These are phyloP conservation scores for Entomophthora muscae DNA, from an alignment of 371 early-diverging fungal genomes.

Conservation along the genomic window DNA sequence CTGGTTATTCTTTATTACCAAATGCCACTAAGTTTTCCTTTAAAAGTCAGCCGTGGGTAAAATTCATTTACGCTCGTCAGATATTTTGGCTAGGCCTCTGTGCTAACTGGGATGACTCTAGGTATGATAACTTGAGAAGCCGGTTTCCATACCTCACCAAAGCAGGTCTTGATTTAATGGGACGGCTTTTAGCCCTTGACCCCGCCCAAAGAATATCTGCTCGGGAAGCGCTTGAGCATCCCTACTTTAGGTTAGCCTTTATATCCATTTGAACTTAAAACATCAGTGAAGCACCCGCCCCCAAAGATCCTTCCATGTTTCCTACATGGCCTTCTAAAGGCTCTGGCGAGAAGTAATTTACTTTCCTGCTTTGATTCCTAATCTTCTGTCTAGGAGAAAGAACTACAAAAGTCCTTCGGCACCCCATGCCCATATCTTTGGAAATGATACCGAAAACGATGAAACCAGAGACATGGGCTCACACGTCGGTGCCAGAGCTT, in stretches of 20 bases:
- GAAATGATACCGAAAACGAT: background rate
- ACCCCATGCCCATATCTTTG: background rate
- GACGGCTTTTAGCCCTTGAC: slow-evolving; percentile 67
- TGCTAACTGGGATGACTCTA: no score
- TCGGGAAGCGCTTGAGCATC: slow-evolving; percentile 59
- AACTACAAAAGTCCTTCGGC: background rate
- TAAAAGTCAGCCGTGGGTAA: slow-evolving; percentile 22
- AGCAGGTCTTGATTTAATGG: slow-evolving; percentile 61
- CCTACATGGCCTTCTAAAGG: slow-evolving; percentile 90
- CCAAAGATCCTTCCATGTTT: slow-evolving; percentile 83
- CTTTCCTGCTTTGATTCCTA: background rate
- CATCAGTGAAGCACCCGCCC: slow-evolving; percentile 58
- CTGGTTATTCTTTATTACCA: slow-evolving; percentile 42
- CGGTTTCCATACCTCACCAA: slow-evolving; percentile 53
- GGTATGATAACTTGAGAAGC: slow-evolving; percentile 28
- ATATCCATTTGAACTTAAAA: background rate
- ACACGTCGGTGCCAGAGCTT: background rate
- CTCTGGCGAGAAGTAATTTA: slow-evolving; percentile 27
- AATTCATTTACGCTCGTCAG: background rate
- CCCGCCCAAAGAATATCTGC: slow-evolving; percentile 78
- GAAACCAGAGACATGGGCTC: background rate
- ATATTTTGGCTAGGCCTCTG: background rate
- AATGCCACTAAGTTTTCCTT: slow-evolving; percentile 55
- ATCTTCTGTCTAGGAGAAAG: background rate
- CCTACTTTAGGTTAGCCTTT: slow-evolving; percentile 52